Conservation (phyloP, 2,329 filamentous ascomycete species). For the Phialocephala subalpina region DNA sequence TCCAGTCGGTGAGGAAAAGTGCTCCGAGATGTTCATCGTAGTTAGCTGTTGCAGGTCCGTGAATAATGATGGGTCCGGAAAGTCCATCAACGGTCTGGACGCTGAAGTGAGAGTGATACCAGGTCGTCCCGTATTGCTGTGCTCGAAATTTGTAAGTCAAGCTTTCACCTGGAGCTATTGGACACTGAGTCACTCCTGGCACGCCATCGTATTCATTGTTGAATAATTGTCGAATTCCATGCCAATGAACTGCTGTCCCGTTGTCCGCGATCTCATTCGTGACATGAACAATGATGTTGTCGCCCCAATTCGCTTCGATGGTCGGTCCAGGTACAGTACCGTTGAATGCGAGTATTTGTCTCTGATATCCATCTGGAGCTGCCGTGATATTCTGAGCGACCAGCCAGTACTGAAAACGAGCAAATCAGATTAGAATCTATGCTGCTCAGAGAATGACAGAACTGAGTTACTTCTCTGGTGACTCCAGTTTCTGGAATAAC, state of each 20-base stretch:
- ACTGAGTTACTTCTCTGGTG: conserved; percentile 39
- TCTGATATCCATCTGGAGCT: conserved; percentile 10
- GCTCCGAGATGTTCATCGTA: conserved; percentile 69
- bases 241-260: conserved; percentile 50
- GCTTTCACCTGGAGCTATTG: conserved; percentile 50
- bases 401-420: background rate
- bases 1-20: conserved; percentile 33
- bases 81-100: conserved; percentile 38
- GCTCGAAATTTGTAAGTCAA: conserved; percentile 30
- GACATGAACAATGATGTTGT: conserved; percentile 11
- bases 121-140: conserved; percentile 54
- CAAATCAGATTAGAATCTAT: background rate
- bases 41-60: conserved; percentile 62
- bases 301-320: conserved; percentile 24
- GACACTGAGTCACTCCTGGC: conserved; percentile 50
- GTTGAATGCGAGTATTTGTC: background rate
- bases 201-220: conserved; percentile 53
- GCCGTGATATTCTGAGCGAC: too few species aligned
- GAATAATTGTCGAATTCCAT: conserved; percentile 55
- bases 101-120: conserved; percentile 67
- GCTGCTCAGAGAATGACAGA: background rate
- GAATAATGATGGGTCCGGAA: conserved; percentile 59
- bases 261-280: background rate
- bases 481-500: conserved; percentile 46
- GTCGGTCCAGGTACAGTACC: conserved; percentile 17